These are phyloP conservation scores for Debaryomyces tyrocola DNA, from an alignment of 805 yeast genomes.

Conservation along the genomic window DNA sequence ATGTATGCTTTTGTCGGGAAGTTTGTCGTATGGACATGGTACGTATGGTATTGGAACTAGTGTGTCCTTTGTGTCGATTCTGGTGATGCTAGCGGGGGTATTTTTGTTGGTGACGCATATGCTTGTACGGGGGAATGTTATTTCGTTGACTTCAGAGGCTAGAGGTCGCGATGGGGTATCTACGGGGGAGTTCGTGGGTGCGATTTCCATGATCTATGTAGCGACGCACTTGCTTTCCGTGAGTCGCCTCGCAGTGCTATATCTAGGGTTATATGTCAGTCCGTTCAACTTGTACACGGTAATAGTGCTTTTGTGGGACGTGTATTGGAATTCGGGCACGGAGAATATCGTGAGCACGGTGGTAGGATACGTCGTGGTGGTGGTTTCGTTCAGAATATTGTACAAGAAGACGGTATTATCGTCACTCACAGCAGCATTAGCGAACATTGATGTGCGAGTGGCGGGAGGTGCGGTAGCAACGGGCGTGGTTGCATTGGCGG, in stretches of 20 bases:
- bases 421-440: conserved; percentile 3
- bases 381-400: conserved; percentile 12
- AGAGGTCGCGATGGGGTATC: background rate
- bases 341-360: conserved; percentile 5
- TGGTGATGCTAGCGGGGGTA: conserved; percentile 21
- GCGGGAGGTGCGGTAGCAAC: background rate
- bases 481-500: conserved; percentile 4
- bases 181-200: conserved; percentile 14
- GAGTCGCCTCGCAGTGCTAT: conserved; percentile 23
- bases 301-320: conserved; percentile 25
- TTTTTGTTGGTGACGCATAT: conserved; percentile 17
- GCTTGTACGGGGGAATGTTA: conserved; percentile 12
- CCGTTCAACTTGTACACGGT: conserved; percentile 30
- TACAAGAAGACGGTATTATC: conserved; percentile 7
- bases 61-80: conserved; percentile 6
- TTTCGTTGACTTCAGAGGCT: conserved; percentile 2
- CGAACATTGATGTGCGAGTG: background rate
- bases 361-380: conserved; percentile 18
- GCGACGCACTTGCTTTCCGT: conserved; percentile 24
- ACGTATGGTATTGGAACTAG: conserved; percentile 3
- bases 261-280: conserved; percentile 29
- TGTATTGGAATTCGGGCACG: conserved; percentile 12
- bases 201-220: conserved; percentile 19
- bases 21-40: conserved; percentile 12
- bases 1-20: conserved; percentile 25